phyloP scores from a whole-genome alignment of 1,139 yeast species.

The Torulaspora globosa region DNA sequence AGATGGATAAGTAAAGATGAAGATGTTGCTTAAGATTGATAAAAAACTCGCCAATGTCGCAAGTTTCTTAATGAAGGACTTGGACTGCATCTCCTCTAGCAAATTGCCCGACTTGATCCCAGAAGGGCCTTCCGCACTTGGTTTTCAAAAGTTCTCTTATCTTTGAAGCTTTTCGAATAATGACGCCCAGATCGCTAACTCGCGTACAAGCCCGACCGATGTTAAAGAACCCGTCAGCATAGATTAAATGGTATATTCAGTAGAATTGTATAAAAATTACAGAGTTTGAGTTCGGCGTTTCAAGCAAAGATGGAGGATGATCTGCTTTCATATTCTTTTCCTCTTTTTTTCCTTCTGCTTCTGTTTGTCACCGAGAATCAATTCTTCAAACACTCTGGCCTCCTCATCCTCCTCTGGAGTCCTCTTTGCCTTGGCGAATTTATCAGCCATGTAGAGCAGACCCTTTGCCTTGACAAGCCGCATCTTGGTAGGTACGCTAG shows the following conservation, averaged over 20 bases:
- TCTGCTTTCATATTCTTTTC: conserved; percentile 8
- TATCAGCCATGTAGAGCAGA: conserved; percentile 52
- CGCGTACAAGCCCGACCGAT: not conserved
- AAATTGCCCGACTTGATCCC: not conserved
- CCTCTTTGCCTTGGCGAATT: conserved; percentile 54
- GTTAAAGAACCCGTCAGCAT: not conserved
- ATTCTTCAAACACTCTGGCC: conserved; percentile 68
- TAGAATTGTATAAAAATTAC: not conserved
- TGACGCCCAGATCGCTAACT: not conserved
- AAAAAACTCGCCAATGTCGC: conserved; percentile 37
- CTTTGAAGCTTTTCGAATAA: too few relatives aligned
- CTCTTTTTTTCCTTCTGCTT: conserved; percentile 41
- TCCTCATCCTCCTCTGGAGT: conserved; percentile 70
- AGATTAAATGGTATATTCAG: not conserved
- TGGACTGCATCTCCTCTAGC: conserved; percentile 3
- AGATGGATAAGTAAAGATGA: conserved; percentile 74
- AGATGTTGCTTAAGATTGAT: conserved; percentile 49
- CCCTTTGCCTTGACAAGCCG: conserved; percentile 59
- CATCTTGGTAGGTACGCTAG: conserved; percentile 47
- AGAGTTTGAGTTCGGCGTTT: not conserved
- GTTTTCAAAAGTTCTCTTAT: too few relatives aligned
- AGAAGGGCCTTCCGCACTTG: not conserved
- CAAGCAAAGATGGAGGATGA: not conserved
- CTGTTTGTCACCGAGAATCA: conserved; percentile 50
- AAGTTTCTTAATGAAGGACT: conserved; percentile 17